Conservation (phyloP, 768 basidiomycete species). For the Epithele typhae region DNA sequence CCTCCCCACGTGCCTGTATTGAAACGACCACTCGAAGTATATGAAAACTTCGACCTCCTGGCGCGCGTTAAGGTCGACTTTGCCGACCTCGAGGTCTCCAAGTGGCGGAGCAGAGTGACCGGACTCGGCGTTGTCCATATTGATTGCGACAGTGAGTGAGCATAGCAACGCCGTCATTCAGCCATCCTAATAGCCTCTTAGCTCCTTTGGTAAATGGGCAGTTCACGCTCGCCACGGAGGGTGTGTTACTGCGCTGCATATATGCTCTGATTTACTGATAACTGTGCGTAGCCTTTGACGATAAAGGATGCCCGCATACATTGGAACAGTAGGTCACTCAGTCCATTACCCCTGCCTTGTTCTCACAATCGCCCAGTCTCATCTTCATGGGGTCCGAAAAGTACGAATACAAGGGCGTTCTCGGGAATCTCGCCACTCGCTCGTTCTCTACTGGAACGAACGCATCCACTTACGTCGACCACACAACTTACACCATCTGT, state of each 20-base stretch:
- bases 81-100: slow-evolving; percentile 74
- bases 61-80: slow-evolving; percentile 70
- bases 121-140: slow-evolving; percentile 88
- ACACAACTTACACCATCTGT: slow-evolving; percentile 91
- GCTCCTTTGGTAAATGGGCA: no score
- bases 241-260: not conserved
- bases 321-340: slow-evolving; percentile 72
- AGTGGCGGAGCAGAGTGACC: slow-evolving; percentile 81
- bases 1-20: not conserved
- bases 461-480: slow-evolving; percentile 94
- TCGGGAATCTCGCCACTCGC: slow-evolving; percentile 91
- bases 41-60: slow-evolving; percentile 79
- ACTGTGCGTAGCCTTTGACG: slow-evolving; percentile 69
- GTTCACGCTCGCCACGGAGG: no score
- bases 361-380: slow-evolving; percentile 41
- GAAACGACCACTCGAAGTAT: not conserved
- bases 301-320: slow-evolving; percentile 92
- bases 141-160: slow-evolving; percentile 71
- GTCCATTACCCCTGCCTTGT: slow-evolving; percentile 66
- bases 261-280: slow-evolving; percentile 1
- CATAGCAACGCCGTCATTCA: not conserved
- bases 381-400: slow-evolving; percentile 94
- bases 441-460: slow-evolving; percentile 89
- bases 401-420: slow-evolving; percentile 92
- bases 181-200: no score